Base-by-base conservation (phyloP, 805 yeast genomes). In the Candida ipomoeae region DNA sequence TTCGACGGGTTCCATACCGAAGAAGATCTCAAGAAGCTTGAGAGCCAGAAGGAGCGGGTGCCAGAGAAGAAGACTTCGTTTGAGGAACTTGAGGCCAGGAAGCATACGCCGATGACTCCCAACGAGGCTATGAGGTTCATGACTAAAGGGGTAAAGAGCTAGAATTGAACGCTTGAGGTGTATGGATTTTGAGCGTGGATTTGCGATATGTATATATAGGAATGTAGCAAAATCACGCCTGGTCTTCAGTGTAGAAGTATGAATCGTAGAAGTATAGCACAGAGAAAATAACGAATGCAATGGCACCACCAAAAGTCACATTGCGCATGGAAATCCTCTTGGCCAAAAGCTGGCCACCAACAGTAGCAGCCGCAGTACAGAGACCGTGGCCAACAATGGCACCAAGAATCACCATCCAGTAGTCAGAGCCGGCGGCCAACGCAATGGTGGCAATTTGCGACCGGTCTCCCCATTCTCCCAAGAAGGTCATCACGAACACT, bases 401-500 rank as follows among this genome's bases (percentile, higher is more conserved):
- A 54, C 99, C 99, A 43, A 84, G 58, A 43, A 92, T 89, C 37
- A 91, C 96, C 58, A 77, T 77, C 91, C 94, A 84, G 70, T 89
- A 94, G 67, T 90, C 87, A 40, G 89, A 84, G 37, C 97, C 97
- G 1, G 99, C 96, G 48, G 98, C 97, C 95, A 94, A 87, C 38
- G 98, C 98, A 61, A 94, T 90, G 33, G 97, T 94, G 40, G 97
- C 96, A 49, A 94, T 89, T 72, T 94, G 99, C 11, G 97, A 90
- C 62, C 99, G 83, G 69, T 94, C 99, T 46, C 99, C 99, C 96
- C 98, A 90, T 72, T 94, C 99, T 53, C 97, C 99, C 45, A 94
- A 73, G 67, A 94, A 94, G 4, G 96, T 89, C 98, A 94, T 92
- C 48, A 83, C 82, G 64, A 94, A 94, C 4, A 92, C 92, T 73